phyloP scores from a whole-genome alignment of 345 rosid genomes.

The Hypericum perforatum region DNA sequence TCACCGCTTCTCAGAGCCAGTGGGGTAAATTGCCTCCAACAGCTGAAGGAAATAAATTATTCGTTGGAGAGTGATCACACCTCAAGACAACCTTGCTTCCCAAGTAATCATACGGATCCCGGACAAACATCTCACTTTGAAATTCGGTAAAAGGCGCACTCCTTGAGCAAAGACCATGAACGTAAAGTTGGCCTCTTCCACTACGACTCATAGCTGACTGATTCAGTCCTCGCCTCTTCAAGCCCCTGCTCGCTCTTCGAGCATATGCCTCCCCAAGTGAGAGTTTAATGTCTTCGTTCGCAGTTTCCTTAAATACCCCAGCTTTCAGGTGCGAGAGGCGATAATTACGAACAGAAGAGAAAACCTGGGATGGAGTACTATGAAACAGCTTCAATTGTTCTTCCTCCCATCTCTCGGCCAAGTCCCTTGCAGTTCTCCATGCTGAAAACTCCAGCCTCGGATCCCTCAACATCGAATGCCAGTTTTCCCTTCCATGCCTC shows the following conservation, averaged over 20 bases:
- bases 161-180: slow-evolving; percentile 4
- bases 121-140: slow-evolving; percentile 8
- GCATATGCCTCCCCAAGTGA: slow-evolving; percentile 28
- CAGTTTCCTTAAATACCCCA: slow-evolving; percentile 16
- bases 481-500: slow-evolving; percentile 39
- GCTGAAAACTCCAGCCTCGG: slow-evolving; percentile 31
- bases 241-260: slow-evolving; percentile 8
- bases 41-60: slow-evolving; percentile 4
- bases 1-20: slow-evolving; percentile 35
- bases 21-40: slow-evolving; percentile 23
- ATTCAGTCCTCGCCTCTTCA: slow-evolving; percentile 7
- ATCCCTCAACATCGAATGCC: slow-evolving; percentile 36
- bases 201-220: background rate
- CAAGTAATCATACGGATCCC: background rate
- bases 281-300: slow-evolving; percentile 24
- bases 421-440: slow-evolving; percentile 28
- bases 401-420: slow-evolving; percentile 38
- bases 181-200: slow-evolving; percentile 13
- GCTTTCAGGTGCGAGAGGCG: slow-evolving; percentile 10
- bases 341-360: slow-evolving; percentile 14
- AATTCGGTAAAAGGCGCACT: slow-evolving; percentile 5
- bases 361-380: slow-evolving; percentile 12
- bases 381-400: slow-evolving; percentile 29
- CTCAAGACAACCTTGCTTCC: slow-evolving; percentile 6
- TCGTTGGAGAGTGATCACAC: slow-evolving; percentile 5